Conservation (phyloP, 805 yeast genomes). For the Lipomyces spencermartinsiae region DNA sequence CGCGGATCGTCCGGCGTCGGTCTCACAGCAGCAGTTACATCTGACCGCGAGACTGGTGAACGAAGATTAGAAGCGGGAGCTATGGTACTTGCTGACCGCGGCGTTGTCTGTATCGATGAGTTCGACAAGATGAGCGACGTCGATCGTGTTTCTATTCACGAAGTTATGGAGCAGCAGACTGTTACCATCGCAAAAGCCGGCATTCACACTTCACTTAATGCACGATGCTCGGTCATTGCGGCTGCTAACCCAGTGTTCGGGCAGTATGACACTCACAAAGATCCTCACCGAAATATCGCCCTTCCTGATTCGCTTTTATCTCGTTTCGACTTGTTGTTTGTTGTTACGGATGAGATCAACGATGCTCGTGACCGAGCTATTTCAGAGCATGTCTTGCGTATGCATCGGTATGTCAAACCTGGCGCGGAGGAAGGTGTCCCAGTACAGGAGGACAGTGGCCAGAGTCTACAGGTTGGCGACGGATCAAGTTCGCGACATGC, state of each 20-base stretch:
- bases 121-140: constrained; percentile 97
- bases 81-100: constrained; percentile 97
- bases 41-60: constrained; percentile 97
- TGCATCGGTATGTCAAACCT: constrained; percentile 87
- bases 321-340: constrained; percentile 93
- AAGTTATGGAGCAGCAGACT: constrained; percentile 99
- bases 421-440: constrained; percentile 95
- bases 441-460: constrained; percentile 69
- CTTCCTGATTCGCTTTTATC: constrained; percentile 94
- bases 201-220: constrained; percentile 93
- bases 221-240: constrained; percentile 95
- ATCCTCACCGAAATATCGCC: constrained; percentile 95
- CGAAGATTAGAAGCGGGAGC: constrained; percentile 98
- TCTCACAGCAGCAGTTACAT: constrained; percentile 97
- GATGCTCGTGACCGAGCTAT: constrained; percentile 83
- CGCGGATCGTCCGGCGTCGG: constrained; percentile 99
- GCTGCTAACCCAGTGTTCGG: constrained; percentile 99
- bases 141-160: constrained; percentile 98
- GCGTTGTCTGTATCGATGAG: constrained; percentile 97
- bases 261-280: constrained; percentile 93
- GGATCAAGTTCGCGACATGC: constrained; percentile 55
- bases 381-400: constrained; percentile 91
- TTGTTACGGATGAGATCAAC: constrained; percentile 93
- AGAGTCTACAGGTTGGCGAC: constrained; percentile 83
- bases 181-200: constrained; percentile 98